These are phyloP conservation scores for Saccharomycopsis sp. DNA, from an alignment of 805 yeast genomes.

Conservation along the genomic window DNA sequence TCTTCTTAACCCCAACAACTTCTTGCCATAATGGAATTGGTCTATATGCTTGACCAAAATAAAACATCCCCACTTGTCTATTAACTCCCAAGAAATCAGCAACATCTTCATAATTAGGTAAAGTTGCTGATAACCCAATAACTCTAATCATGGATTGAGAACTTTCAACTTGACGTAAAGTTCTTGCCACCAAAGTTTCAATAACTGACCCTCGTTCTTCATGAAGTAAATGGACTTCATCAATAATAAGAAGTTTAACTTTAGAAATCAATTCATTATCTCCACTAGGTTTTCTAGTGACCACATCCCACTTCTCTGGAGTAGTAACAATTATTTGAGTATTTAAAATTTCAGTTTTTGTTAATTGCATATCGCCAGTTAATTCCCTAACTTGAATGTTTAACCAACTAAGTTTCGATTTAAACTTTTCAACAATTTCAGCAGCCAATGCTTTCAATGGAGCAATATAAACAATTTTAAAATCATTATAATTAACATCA, in stretches of 20 bases:
- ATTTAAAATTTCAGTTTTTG: slow-evolving; percentile 66
- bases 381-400: slow-evolving; percentile 82
- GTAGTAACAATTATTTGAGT: slow-evolving; percentile 91
- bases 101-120: slow-evolving; percentile 87
- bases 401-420: slow-evolving; percentile 70
- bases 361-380: slow-evolving; percentile 93
- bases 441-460: slow-evolving; percentile 94
- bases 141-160: slow-evolving; percentile 90
- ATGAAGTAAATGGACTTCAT: slow-evolving; percentile 92
- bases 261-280: slow-evolving; percentile 79
- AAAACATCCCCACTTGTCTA: slow-evolving; percentile 85
- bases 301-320: slow-evolving; percentile 97
- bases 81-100: slow-evolving; percentile 93
- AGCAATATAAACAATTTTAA: slow-evolving; percentile 88
- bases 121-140: slow-evolving; percentile 89
- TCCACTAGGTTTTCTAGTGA: slow-evolving; percentile 87
- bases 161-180: slow-evolving; percentile 89
- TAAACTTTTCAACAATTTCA: slow-evolving; percentile 88
- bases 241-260: slow-evolving; percentile 81
- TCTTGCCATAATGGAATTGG: slow-evolving; percentile 92
- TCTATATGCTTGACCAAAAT: slow-evolving; percentile 85
- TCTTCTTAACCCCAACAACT: slow-evolving; percentile 79
- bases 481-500: slow-evolving; percentile 72
- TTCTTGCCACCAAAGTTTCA: slow-evolving; percentile 90
- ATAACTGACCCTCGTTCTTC: slow-evolving; percentile 98